Evolutionary conservation across 768 basidiomycete genomes (phyloP), one percentile per base, ranked within the genome.

Genomic region (Mycena pura): DNA sequence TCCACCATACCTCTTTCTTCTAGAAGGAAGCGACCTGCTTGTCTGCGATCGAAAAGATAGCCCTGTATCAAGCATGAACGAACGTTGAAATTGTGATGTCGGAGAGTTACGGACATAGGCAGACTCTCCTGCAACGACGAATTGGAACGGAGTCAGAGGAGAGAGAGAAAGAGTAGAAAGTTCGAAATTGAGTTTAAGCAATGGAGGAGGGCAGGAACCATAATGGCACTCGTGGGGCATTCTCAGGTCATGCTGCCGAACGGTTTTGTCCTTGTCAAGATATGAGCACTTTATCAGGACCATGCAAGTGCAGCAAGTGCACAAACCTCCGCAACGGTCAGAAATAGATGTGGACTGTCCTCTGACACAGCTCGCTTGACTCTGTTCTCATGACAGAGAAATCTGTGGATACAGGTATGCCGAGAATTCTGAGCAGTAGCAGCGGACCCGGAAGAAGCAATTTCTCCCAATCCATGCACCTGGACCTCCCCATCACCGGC

Each of bases 171-270:
- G 74, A 19, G 91, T 86, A 8, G 87, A 92, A 44, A 95, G 79
- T 50, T 88, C 81, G 72, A 87, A 79, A 49, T 82, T 79, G 36
- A 92, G 73, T 62, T 82, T 81, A 19, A 93, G 82, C 15, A 96
- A 78, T 2, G 93, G 89, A 17, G 87, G 77, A 22, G 93, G 88
- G 70, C 94, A 96, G 10, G 77, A 69, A 11, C 73, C 76, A 15
- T 70, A 66, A 27, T 74, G 64, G 74, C 94, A 96, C n/a, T 73
- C 73, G 73, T 96, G 91, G 14, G 81, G 74, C 10, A 82, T 82
- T 50, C 94, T 80, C 41, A 96, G 74, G 70, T 96, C 94, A 71
- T 96, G 94, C 69, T 95, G 93, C 24, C 94, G 84, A 10, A 95
- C 93, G 27, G 88, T 83, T 4, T 92, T 93, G 74, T 96, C 94